Evolutionary conservation across 805 yeast species (phyloP), one percentile per base, ranked within the genome.

Genomic region (Kodamaea jinghongensis): DNA sequence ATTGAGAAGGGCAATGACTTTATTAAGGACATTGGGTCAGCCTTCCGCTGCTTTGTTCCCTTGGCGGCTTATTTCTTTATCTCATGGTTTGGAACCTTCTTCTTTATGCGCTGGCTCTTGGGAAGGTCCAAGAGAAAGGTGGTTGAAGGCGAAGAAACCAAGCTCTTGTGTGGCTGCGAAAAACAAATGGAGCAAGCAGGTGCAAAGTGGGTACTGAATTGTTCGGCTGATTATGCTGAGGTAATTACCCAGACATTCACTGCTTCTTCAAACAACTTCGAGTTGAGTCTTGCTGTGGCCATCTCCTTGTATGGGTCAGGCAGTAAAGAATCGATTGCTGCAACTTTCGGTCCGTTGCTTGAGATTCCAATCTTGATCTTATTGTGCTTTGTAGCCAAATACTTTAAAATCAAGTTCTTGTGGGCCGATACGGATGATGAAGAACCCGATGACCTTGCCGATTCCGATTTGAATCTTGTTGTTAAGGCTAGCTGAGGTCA

Each of bases 181-280:
- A 20, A 20, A 20, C 7, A 20, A 8, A 20, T 6, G 23, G 23
- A 20, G 8, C 23, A 20, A 8, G 5, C 8, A 5, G 8, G 8
- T 6, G 23, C 28, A 6, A 54, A 50, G 41, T 59, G 64, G 55
- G 46, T 41, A 23, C 40, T 32, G 9, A 48, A 55, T 17, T 70
- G 76, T 46, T 46, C 59, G 30, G 74, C 75, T 6, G 52, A 48
- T 30, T 78, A 74, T 50, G 48, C 56, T 6, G 60, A 61, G 23
- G 67, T 70, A 4, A 56, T 68, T 25, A 73, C 81, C 11, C 83
- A 77, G 45, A 61, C 75, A 8, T 77, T 78, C 48, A 75, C 81
- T 3, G 79, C 81, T 10, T 74, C 81, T 1, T 72, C 79, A 4
- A 78, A 78, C 51, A 78, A 78, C 51, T 78, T 78, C 48, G 82